Conservation (phyloP, 1,284 basidiomycete genomes). For the Pseudozyma thailandica region DNA sequence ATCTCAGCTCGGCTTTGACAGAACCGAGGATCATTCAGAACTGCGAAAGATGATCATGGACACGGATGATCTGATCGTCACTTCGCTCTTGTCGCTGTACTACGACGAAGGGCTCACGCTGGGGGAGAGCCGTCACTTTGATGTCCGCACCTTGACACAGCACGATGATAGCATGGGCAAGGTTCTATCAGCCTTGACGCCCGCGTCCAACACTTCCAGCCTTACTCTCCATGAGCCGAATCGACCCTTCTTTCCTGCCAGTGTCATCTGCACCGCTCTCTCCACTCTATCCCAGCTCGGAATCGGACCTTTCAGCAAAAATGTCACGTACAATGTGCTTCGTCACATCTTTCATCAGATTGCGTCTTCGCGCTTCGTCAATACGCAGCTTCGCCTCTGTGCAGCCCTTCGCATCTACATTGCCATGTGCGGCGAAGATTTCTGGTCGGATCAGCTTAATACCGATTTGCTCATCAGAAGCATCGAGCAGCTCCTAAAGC, state of each 20-base stretch:
- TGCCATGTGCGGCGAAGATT: constrained; percentile 33
- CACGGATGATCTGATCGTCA: constrained; percentile 29
- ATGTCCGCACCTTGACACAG: constrained; percentile 7
- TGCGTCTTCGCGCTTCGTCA: constrained; percentile 79
- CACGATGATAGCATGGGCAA: constrained; percentile 7
- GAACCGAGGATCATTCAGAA: constrained; percentile 4
- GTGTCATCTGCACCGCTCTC: constrained; percentile 22
- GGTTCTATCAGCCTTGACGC: constrained; percentile 17
- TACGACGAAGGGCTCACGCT: constrained; percentile 18
- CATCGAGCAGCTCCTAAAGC: constrained; percentile 75
- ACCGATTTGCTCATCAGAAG: constrained; percentile 75
- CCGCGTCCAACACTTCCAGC: not conserved
- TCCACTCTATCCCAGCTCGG: constrained; percentile 13
- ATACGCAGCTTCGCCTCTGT: constrained; percentile 83
- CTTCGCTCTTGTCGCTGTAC: constrained; percentile 23
- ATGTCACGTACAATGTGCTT: constrained; percentile 44
- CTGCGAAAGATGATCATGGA: constrained; percentile 19
- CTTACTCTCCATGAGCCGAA: constrained; percentile 41
- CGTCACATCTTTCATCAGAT: constrained; percentile 79
- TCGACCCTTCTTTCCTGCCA: constrained; percentile 34
- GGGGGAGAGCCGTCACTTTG: constrained; percentile 8
- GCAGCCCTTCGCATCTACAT: constrained; percentile 73
- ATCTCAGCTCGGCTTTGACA: constrained; percentile 16
- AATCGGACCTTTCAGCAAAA: constrained; percentile 14
- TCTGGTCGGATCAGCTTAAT: constrained; percentile 42